Evolutionary conservation across 1,284 basidiomycete species (phyloP).

Genomic region (Farysia itapuensis): DNA sequence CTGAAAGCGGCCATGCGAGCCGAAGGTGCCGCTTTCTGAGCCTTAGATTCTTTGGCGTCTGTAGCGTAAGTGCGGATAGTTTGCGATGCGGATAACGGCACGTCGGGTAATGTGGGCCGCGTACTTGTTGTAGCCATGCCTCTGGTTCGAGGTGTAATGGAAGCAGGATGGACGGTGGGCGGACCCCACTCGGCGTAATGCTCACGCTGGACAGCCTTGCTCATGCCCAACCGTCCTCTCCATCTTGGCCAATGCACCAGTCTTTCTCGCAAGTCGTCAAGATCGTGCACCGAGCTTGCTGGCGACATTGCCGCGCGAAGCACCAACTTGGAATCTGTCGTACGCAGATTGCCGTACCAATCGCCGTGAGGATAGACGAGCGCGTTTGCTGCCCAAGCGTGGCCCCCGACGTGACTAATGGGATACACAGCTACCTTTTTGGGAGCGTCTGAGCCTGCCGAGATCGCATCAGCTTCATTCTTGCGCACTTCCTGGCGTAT

Average conservation of each 20-base stretch:
- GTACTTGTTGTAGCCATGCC: constrained; percentile 5
- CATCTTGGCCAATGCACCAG: constrained; percentile 57
- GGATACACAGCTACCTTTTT: constrained; percentile 39
- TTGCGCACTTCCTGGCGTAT: constrained; percentile 41
- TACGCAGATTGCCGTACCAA: constrained; percentile 54
- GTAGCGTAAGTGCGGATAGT: constrained; percentile 21
- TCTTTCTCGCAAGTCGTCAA: constrained; percentile 41
- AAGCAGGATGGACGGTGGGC: constrained; percentile 36
- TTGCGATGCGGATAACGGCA: not conserved
- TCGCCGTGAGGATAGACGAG: constrained; percentile 57
- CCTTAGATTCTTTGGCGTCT: not conserved
- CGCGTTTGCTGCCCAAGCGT: constrained; percentile 58
- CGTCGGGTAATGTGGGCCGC: not conserved
- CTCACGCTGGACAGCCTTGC: constrained; percentile 36
- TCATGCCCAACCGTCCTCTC: constrained; percentile 59
- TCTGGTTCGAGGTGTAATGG: constrained; percentile 35
- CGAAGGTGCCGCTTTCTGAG: constrained; percentile 6
- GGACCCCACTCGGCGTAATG: constrained; percentile 51
- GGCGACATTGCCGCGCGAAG: constrained; percentile 53
- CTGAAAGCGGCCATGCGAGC: constrained; percentile 40
- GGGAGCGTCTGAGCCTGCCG: constrained; percentile 9
- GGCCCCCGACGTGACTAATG: constrained; percentile 54
- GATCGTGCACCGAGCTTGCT: constrained; percentile 50
- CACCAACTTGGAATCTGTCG: constrained; percentile 32
- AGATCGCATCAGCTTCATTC: constrained; percentile 34